A percentile compares a stretch with the other conserved stretches of the same genome.
These are phyloP conservation scores for Parathielavia hyrcaniae DNA, from an alignment of 495 filamentous ascomycete species.

Conservation along the genomic window DNA sequence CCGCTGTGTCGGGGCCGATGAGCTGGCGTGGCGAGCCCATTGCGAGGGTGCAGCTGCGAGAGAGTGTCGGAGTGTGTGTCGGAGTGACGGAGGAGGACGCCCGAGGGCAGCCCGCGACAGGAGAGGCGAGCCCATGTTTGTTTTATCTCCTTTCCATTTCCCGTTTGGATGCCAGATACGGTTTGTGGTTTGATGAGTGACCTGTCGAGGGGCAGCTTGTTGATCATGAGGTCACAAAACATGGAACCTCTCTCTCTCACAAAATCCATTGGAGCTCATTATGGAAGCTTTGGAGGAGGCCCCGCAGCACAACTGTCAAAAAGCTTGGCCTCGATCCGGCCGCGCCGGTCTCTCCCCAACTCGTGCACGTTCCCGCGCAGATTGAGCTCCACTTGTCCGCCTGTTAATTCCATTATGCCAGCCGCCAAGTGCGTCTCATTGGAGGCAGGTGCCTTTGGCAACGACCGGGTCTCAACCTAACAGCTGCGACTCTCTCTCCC, in stretches of 20 bases:
- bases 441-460: too few relatives aligned
- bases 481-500: too few relatives aligned
- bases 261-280: too few relatives aligned
- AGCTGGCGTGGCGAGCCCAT: constrained; percentile 32
- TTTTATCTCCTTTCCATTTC: constrained; percentile 2
- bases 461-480: too few relatives aligned
- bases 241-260: background rate
- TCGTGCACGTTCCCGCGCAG: too few relatives aligned
- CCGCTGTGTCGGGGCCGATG: constrained; percentile 13
- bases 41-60: constrained; percentile 14
- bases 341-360: too few relatives aligned
- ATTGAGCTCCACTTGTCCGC: too few relatives aligned
- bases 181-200: background rate
- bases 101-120: constrained; percentile 22
- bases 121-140: constrained; percentile 23
- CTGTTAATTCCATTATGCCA: too few relatives aligned
- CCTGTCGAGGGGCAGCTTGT: background rate
- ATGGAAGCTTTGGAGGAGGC: too few relatives aligned
- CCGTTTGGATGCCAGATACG: background rate
- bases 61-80: background rate
- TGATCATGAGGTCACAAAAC: constrained; percentile 9
- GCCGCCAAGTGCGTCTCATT: too few relatives aligned
- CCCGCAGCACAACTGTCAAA: too few relatives aligned
- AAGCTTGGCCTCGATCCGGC: too few relatives aligned
- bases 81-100: constrained; percentile 6